Conservation (phyloP, 768 basidiomycete genomes). For the Phanerochaete carnosa region DNA sequence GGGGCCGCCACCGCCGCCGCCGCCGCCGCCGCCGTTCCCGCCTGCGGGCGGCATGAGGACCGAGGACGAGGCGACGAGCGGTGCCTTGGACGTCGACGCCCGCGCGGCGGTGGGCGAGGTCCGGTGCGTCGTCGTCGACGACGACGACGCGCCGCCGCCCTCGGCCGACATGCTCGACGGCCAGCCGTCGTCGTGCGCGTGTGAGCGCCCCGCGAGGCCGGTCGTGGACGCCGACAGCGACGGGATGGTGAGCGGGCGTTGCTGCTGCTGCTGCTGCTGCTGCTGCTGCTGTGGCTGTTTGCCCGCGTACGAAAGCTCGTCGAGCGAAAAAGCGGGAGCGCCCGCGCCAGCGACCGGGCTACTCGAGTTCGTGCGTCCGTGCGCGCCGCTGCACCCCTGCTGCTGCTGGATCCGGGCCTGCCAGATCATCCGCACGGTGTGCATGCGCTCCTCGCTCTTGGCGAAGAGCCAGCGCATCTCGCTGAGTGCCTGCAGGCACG, state of each 20-base stretch:
- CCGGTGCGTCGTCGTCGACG: not conserved
- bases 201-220: not conserved
- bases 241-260: constrained; percentile 22
- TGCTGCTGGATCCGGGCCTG: constrained; percentile 24
- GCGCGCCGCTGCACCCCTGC: constrained; percentile 8
- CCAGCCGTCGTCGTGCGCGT: constrained; percentile 13
- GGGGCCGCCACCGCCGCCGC: too few relatives aligned
- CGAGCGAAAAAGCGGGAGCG: not conserved
- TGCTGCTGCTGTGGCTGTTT: too few relatives aligned
- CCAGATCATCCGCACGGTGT: constrained; percentile 51
- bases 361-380: constrained; percentile 5
- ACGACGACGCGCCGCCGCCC: not conserved
- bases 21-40: too few relatives aligned
- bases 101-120: constrained; percentile 1
- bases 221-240: constrained; percentile 15
- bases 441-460: constrained; percentile 68
- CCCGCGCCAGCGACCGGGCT: not conserved
- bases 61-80: constrained; percentile 1
- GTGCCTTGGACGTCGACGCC: constrained; percentile 3
- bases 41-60: not conserved
- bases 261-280: too few relatives aligned
- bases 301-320: constrained; percentile 15
- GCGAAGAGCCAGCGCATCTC: constrained; percentile 83
- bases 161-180: constrained; percentile 2
- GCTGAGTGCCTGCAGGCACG: constrained; percentile 70